Percentiles rank a stretch among this genome's conserved stretches.
phyloP scores from a whole-genome alignment of 257 asterid species.

The Solanum boliviense region DNA sequence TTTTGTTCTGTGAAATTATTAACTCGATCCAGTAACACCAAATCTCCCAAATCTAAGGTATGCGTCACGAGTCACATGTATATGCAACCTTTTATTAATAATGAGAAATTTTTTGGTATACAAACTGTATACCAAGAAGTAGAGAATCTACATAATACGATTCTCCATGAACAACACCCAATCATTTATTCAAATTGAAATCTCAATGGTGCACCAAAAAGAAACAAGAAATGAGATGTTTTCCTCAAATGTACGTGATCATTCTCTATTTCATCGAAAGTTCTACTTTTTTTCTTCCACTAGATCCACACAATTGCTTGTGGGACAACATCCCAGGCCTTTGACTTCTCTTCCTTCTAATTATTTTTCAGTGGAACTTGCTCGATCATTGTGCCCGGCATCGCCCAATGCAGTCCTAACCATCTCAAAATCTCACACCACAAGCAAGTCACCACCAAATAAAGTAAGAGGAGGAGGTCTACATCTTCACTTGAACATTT shows the following conservation, averaged over 20 bases:
- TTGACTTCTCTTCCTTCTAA: not conserved
- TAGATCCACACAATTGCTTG: not conserved
- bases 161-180: not conserved
- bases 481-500: not conserved
- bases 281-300: not conserved
- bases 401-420: not conserved
- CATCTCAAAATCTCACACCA: not conserved
- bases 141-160: not conserved
- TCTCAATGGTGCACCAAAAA: not conserved
- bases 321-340: not conserved
- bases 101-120: not conserved
- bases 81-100: not conserved
- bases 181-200: not conserved
- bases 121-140: not conserved
- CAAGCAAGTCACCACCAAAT: not conserved
- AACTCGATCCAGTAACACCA: not conserved
- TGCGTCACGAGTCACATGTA: not conserved
- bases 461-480: not conserved
- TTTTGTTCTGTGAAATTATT: not conserved
- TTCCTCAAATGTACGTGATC: not conserved
- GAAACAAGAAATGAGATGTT: not conserved
- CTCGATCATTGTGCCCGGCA: not conserved
- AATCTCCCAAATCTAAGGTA: not conserved
- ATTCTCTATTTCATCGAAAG: not conserved
- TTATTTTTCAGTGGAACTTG: not conserved